These are phyloP conservation scores for Scleroderma bovista DNA, from an alignment of 768 basidiomycete genomes.

Conservation along the genomic window DNA sequence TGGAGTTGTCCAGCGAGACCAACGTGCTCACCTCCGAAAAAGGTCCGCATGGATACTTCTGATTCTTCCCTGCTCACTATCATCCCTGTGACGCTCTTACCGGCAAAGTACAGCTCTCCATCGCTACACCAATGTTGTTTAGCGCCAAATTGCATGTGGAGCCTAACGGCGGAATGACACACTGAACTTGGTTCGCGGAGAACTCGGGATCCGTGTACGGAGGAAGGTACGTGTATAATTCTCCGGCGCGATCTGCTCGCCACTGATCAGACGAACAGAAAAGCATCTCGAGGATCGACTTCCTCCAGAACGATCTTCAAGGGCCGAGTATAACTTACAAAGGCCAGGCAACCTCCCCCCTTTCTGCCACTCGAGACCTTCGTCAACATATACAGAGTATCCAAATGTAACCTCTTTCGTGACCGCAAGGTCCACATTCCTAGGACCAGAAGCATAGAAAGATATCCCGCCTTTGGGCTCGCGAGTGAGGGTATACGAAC, in stretches of 20 bases:
- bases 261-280: slow-evolving; percentile 69
- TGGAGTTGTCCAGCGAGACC: neutral
- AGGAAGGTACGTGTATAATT: slow-evolving; percentile 71
- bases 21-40: slow-evolving; percentile 59
- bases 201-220: slow-evolving; percentile 19
- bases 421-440: slow-evolving; percentile 43
- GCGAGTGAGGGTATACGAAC: slow-evolving; percentile 48
- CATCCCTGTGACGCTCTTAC: slow-evolving; percentile 53
- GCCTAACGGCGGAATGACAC: slow-evolving; percentile 41
- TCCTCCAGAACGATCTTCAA: slow-evolving; percentile 52
- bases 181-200: slow-evolving; percentile 44
- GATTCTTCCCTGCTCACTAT: slow-evolving; percentile 43
- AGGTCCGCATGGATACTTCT: slow-evolving; percentile 74
- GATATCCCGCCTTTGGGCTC: slow-evolving; percentile 55
- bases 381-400: slow-evolving; percentile 56
- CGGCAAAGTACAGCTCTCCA: slow-evolving; percentile 67
- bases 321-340: slow-evolving; percentile 38
- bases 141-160: slow-evolving; percentile 58
- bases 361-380: slow-evolving; percentile 57
- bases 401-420: slow-evolving; percentile 65
- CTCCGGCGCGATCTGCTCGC: slow-evolving; percentile 52
- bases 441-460: slow-evolving; percentile 64
- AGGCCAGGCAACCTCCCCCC: slow-evolving; percentile 74
- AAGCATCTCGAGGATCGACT: slow-evolving; percentile 52
- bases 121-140: slow-evolving; percentile 64